phyloP scores from a whole-genome alignment of 306 rosid genomes.

The Quercus aquifolioides region DNA sequence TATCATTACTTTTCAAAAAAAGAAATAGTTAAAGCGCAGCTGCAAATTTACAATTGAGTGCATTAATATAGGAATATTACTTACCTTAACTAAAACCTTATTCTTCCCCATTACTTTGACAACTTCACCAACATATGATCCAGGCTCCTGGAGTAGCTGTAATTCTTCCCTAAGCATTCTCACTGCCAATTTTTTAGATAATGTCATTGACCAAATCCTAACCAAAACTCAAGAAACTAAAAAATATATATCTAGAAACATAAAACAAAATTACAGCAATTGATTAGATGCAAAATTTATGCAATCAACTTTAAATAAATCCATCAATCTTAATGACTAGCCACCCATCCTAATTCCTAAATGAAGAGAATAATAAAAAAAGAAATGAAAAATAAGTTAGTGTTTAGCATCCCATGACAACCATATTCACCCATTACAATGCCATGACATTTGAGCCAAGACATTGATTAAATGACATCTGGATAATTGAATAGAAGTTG shows the following conservation, averaged over 20 bases:
- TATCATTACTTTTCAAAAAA: no score
- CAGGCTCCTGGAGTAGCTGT: constrained; percentile 98
- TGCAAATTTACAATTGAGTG: background rate
- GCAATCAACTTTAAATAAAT: background rate
- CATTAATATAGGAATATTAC: background rate
- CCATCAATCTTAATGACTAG: background rate
- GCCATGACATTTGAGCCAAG: background rate
- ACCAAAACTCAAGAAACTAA: background rate
- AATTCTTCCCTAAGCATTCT: constrained; percentile 98
- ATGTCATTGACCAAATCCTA: background rate
- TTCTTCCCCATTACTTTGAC: constrained; percentile 99
- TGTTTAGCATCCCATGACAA: background rate
- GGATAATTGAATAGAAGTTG: background rate
- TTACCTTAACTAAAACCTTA: constrained; percentile 93
- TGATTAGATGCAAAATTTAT: background rate
- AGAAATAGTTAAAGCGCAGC: background rate
- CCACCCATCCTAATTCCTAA: background rate
- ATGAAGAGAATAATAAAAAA: no score
- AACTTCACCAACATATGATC: constrained; percentile 97
- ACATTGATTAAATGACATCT: background rate
- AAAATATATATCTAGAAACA: background rate
- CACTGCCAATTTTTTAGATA: constrained; percentile 50
- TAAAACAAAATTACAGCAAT: background rate
- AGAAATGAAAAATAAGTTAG: no score
- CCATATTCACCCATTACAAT: background rate